phyloP scores from a whole-genome alignment of 2,329 filamentous ascomycete species.

The Venturia asperata region DNA sequence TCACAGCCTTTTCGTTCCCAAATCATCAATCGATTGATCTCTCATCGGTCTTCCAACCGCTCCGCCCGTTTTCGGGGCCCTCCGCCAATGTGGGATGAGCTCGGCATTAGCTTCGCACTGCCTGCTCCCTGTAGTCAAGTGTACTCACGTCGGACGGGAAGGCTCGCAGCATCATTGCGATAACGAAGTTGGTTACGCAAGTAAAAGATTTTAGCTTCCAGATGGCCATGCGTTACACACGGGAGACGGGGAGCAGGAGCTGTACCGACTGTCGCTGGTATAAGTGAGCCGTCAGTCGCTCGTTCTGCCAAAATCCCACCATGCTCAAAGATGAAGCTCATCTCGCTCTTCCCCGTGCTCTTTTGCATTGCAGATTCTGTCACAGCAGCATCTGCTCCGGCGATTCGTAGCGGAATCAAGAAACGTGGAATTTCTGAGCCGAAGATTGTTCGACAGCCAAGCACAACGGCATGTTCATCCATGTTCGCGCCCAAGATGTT shows the following conservation, averaged over 20 bases:
- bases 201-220: background rate
- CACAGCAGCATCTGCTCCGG: background rate
- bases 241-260: background rate
- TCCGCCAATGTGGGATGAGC: background rate
- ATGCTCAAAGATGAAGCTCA: background rate
- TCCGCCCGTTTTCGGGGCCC: background rate
- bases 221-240: background rate
- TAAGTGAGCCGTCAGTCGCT: background rate
- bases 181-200: background rate
- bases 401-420: background rate
- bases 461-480: background rate
- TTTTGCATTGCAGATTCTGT: background rate
- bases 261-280: background rate
- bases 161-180: background rate
- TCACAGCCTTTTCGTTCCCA: background rate
- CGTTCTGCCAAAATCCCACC: background rate
- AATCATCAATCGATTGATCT: background rate
- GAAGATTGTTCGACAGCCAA: background rate
- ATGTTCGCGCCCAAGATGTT: constrained; percentile 4
- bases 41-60: background rate
- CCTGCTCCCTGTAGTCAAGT: background rate
- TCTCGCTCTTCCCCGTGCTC: background rate
- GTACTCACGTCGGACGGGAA: background rate
- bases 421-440: background rate
- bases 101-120: background rate